Conservation (phyloP, 129 eudicot genomes). For the Helianthus tuberosus region DNA sequence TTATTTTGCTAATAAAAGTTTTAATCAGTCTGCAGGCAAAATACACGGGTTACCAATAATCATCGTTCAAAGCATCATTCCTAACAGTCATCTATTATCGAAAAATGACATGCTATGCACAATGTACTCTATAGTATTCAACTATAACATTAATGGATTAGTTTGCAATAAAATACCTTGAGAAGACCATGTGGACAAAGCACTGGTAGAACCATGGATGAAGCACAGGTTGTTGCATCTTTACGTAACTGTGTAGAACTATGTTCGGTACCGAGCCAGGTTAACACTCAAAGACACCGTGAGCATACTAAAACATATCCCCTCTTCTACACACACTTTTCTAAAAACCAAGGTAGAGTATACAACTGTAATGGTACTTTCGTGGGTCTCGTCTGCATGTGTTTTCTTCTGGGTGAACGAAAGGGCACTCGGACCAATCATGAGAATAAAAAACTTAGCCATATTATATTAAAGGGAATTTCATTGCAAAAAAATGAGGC, state of each 20-base stretch:
- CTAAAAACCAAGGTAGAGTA: conserved; percentile 80
- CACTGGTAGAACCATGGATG: conserved; percentile 38
- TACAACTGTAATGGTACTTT: conserved; percentile 88
- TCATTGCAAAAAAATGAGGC: too few species aligned
- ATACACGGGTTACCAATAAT: too few species aligned
- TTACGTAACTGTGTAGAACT: conserved; percentile 61
- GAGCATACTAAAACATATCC: conserved; percentile 90
- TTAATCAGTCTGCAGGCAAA: too few species aligned
- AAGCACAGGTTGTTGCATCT: conserved; percentile 70
- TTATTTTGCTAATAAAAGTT: too few species aligned
- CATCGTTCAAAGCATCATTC: too few species aligned
- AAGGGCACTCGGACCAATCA: conserved; percentile 95
- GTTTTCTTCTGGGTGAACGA: conserved; percentile 95
- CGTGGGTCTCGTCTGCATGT: conserved; percentile 88
- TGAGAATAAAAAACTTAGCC: conserved; percentile 84
- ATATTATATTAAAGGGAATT: too few species aligned
- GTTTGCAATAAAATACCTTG: conserved; percentile 57
- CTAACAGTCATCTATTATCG: too few species aligned
- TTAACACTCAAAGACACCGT: conserved; percentile 93
- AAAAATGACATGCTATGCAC: too few species aligned
- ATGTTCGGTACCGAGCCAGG: conserved; percentile 73
- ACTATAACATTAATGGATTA: not conserved
- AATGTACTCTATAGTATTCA: too few species aligned
- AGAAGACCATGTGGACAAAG: conserved; percentile 81
- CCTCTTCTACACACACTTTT: conserved; percentile 89